Base-by-base conservation (phyloP, 345 rosid species). In the Mercurialis annua region DNA sequence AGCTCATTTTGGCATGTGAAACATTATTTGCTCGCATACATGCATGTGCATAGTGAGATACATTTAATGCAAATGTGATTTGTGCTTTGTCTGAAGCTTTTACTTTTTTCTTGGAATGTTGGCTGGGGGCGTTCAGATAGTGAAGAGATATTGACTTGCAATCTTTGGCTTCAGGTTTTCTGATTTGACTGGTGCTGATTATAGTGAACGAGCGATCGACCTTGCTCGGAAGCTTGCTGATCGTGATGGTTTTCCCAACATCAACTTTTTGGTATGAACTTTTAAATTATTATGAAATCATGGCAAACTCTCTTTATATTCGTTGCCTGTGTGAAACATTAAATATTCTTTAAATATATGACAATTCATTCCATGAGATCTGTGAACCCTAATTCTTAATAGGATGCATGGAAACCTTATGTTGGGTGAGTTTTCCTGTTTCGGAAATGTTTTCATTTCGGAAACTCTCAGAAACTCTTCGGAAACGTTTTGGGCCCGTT, bases 181-280 rank as follows among this genome's bases (percentile, higher is more conserved):
- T 70, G 98, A 89, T 73, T 83, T 91, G 76, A 94, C 95, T 12
- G 99, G 98, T 70, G 76, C 77, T 60, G 98, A 94, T 72, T 94
- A 94, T 53, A 91, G 96, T 68, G 98, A 94, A 78, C 90, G 90
- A 29, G 99, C 98, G 4, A 76, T 91, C 68, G 81, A 85, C 75
- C 99, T 94, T 34, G 93, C 99, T 30, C 85, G 76, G 67, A 85
- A 83, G 71, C 87, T 94, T 72, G 90, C 98, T 74, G 73, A 82
- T 56, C 90, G 96, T 69, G 87, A 91, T 83, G 97, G 99, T 38
- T 85, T 76, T 78, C 78, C 92, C 48, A 65, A 73, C 75, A 83
- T 94, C 53, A 76, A 82, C 46, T 92, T 91, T 75, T 70, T 87
- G 96, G 97, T 91, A 89, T 65, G 84, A 30, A 17, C 55, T 44